phyloP scores from a whole-genome alignment of 2,329 filamentous ascomycete species.

The Apiospora pterosperma region DNA sequence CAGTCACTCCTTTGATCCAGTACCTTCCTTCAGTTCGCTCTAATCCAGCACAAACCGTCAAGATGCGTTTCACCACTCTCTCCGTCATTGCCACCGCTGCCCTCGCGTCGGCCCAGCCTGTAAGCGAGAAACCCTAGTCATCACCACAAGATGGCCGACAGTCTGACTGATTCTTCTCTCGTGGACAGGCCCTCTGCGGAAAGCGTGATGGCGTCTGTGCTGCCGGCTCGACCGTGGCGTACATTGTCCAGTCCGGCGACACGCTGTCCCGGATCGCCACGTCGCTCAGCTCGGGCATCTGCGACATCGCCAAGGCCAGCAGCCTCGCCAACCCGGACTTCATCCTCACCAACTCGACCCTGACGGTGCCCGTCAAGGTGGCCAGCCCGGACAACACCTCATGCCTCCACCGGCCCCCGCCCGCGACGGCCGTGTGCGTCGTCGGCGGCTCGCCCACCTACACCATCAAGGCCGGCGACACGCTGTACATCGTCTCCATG shows the following conservation, averaged over 20 bases:
- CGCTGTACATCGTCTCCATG: background rate
- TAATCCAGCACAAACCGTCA: background rate
- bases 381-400: slow-evolving; percentile 3
- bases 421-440: background rate
- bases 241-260: slow-evolving; percentile 1
- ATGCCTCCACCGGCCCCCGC: background rate
- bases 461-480: background rate
- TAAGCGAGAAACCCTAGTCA: background rate
- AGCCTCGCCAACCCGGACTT: background rate
- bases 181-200: background rate
- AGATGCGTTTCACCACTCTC: background rate
- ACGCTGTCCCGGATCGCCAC: background rate
- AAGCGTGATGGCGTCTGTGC: background rate
- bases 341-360: background rate
- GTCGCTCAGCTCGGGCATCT: slow-evolving; percentile 1
- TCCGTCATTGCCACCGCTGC: background rate
- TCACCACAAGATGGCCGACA: background rate
- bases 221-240: background rate
- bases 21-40: background rate
- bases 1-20: background rate
- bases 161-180: background rate
- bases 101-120: background rate
- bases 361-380: background rate
- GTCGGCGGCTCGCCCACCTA: background rate
- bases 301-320: slow-evolving; percentile 3